Evolutionary conservation across 2,329 filamentous ascomycete genomes (phyloP).

Genomic region (Talaromyces sp.): DNA sequence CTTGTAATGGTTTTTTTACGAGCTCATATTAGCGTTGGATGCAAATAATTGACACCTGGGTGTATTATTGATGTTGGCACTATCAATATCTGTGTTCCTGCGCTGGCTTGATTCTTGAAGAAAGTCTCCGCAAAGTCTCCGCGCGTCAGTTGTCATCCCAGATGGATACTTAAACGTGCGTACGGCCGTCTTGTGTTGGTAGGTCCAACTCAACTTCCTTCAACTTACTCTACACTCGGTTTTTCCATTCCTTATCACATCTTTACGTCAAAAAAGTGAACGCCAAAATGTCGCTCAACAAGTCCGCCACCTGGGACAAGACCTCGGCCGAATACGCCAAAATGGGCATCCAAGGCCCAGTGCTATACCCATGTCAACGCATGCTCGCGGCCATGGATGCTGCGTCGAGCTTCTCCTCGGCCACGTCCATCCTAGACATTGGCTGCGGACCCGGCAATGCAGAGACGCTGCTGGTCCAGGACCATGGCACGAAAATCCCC

Average conservation of each 20-base stretch:
- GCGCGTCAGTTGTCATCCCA: not conserved
- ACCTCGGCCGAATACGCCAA: slow-evolving; percentile 4
- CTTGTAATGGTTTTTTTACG: too few relatives aligned
- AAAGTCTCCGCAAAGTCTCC: slow-evolving; percentile 1
- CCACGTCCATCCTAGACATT: slow-evolving; percentile 4
- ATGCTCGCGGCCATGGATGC: slow-evolving; percentile 4
- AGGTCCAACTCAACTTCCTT: too few relatives aligned
- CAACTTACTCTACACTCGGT: not conserved
- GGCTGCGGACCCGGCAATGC: slow-evolving; percentile 7
- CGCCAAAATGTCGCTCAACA: not conserved
- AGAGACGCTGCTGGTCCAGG: slow-evolving; percentile 4
- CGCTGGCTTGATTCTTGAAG: not conserved
- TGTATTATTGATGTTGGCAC: too few relatives aligned
- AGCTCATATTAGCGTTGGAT: too few relatives aligned
- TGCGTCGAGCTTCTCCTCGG: not conserved
- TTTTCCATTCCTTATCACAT: not conserved
- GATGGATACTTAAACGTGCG: not conserved
- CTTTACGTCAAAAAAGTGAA: not conserved
- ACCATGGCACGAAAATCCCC: not conserved
- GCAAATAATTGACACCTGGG: too few relatives aligned
- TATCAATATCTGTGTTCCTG: too few relatives aligned
- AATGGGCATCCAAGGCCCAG: not conserved
- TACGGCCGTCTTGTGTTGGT: not conserved
- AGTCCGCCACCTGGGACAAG: slow-evolving; percentile 5
- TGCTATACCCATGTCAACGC: not conserved